Conservation (phyloP, 495 filamentous ascomycete species). For the Neurospora sp. region DNA sequence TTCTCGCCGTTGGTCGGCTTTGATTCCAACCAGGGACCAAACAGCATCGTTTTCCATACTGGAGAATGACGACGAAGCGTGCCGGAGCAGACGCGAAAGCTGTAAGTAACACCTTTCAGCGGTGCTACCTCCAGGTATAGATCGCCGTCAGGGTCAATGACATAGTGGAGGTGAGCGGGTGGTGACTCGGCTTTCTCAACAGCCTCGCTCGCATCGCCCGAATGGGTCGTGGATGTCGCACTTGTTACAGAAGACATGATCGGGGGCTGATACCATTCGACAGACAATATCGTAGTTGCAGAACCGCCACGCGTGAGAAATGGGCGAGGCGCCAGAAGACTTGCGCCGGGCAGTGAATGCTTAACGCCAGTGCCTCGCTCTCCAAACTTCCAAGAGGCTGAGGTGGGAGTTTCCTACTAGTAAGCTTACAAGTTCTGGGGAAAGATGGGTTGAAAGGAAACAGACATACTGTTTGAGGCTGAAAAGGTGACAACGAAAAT, state of each 20-base stretch:
- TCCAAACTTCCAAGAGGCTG: too few species aligned
- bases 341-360: too few species aligned
- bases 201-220: background rate
- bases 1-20: constrained; percentile 7
- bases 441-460: too few species aligned
- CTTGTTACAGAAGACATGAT: background rate
- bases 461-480: too few species aligned
- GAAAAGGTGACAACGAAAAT: too few species aligned
- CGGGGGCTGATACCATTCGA: background rate
- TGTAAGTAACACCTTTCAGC: background rate
- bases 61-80: constrained; percentile 10
- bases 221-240: background rate
- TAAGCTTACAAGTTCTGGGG: too few species aligned
- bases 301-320: too few species aligned
- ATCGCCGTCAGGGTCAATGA: background rate
- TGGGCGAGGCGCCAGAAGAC: too few species aligned
- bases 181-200: background rate
- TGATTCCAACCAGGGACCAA: constrained; percentile 15
- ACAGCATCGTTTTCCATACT: constrained; percentile 21
- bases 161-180: background rate
- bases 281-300: background rate
- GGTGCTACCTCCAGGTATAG: background rate
- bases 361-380: too few species aligned
- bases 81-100: constrained; percentile 19
- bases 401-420: too few species aligned